Conservation (phyloP, 2,329 filamentous ascomycete genomes). For the Ceratocystiopsis sp. region DNA sequence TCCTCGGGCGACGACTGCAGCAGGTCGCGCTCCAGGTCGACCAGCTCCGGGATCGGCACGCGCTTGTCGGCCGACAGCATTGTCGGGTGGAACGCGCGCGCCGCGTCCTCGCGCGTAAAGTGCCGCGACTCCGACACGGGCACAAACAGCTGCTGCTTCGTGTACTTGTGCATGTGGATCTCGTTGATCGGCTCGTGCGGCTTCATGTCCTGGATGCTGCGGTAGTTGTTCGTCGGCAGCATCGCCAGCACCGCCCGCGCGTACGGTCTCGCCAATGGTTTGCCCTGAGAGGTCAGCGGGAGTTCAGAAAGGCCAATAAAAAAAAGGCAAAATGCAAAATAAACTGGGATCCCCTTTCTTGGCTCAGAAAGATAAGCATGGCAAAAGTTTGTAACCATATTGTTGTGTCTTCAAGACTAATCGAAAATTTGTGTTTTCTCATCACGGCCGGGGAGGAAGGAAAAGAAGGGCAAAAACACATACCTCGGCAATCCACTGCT, state of each 20-base stretch:
- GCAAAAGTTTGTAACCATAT: conserved; percentile 60
- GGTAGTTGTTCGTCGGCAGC: conserved; percentile 54
- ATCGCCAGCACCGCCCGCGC: conserved; percentile 58
- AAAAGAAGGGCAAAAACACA: conserved; percentile 18
- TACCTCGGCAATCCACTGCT: conserved; percentile 60
- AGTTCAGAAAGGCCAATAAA: not conserved
- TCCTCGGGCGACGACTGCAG: conserved; percentile 17
- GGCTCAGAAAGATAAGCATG: conserved; percentile 48
- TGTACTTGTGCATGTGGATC: conserved; percentile 42
- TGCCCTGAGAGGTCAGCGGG: conserved; percentile 36
- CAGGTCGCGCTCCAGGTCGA: conserved; percentile 34
- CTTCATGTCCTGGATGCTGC: conserved; percentile 23
- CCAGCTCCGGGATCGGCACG: conserved; percentile 45
- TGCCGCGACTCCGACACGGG: conserved; percentile 45
- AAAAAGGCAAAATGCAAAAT: not conserved
- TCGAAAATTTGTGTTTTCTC: conserved; percentile 58
- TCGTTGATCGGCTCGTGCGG: conserved; percentile 47
- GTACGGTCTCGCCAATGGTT: conserved; percentile 61
- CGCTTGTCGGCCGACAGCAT: conserved; percentile 44
- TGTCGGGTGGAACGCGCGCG: conserved; percentile 42
- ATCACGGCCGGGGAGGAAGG: conserved; percentile 27
- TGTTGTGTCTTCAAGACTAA: conserved; percentile 97
- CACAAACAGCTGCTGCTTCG: conserved; percentile 47
- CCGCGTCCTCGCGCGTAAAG: conserved; percentile 49
- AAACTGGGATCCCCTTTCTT: conserved; percentile 1